A percentile compares a stretch with the other conserved stretches of the same genome.
Conservation (phyloP, 2,329 filamentous ascomycete genomes). For the Sphaerostilbella broomeana region DNA sequence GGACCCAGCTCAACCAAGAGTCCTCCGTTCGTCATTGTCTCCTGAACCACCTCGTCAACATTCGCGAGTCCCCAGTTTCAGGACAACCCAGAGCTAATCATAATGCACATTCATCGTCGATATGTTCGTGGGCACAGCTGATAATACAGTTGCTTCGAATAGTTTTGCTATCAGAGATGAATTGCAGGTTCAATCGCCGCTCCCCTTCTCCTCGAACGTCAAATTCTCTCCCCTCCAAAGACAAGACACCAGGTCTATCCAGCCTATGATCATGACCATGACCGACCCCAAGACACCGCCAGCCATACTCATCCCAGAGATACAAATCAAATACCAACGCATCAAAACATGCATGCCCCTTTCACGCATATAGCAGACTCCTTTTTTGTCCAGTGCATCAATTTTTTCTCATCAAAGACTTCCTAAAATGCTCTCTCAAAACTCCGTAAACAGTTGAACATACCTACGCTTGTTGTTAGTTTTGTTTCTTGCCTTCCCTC, state of each 20-base stretch:
- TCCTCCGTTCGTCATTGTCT: too few species aligned
- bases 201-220: conserved; percentile 2
- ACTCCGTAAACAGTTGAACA: conserved; percentile 69
- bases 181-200: conserved; percentile 9
- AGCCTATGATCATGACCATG: too few species aligned
- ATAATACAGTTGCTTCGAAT: conserved; percentile 14
- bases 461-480: too few species aligned
- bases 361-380: background rate
- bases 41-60: too few species aligned
- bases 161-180: conserved; percentile 10
- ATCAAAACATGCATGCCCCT: background rate
- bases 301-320: conserved; percentile 4
- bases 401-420: too few species aligned
- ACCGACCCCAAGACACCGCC: conserved; percentile 3
- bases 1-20: too few species aligned
- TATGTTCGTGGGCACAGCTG: too few species aligned
- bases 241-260: conserved; percentile 11
- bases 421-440: too few species aligned
- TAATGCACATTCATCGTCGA: too few species aligned
- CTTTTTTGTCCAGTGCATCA: conserved; percentile 5
- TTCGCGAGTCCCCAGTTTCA: too few species aligned
- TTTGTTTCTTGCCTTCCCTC: too few species aligned
- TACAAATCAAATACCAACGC: conserved; percentile 2
- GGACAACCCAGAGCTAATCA: too few species aligned
- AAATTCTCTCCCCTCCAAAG: conserved; percentile 8